Conservation (phyloP, 306 rosid genomes). For the Trifolium fragiferum region DNA sequence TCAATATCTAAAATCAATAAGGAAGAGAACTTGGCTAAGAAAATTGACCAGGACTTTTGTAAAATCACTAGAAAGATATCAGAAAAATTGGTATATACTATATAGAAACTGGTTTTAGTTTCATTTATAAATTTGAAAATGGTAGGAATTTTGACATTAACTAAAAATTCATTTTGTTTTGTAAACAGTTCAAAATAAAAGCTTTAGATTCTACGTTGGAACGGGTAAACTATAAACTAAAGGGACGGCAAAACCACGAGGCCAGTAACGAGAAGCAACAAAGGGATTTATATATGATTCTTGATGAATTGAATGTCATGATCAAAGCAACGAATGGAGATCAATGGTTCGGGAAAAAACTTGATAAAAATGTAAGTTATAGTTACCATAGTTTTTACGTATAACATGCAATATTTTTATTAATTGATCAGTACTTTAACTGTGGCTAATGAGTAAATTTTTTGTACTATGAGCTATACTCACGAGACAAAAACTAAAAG, state of each 20-base stretch:
- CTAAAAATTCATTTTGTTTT: neutral
- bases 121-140: neutral
- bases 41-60: constrained; percentile 3
- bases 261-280: neutral
- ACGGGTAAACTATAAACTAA: neutral
- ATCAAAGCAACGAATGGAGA: neutral
- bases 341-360: neutral
- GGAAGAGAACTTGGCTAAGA: constrained; percentile 4
- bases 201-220: neutral
- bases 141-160: neutral
- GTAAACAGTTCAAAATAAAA: constrained; percentile 23
- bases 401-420: no score
- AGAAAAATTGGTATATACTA: constrained; percentile 16
- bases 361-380: constrained; percentile 36
- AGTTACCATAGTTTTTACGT: no score
- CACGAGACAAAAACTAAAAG: no score
- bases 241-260: neutral
- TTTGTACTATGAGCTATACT: no score
- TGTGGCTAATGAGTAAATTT: no score
- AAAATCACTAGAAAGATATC: constrained; percentile 20
- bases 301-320: constrained; percentile 38
- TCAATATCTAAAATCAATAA: constrained; percentile 12
- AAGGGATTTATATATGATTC: constrained; percentile 21
- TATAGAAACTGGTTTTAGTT: neutral
- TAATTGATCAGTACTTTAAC: no score